phyloP scores from a whole-genome alignment of 2,329 filamentous ascomycete species.

The Cladosporium sp. region DNA sequence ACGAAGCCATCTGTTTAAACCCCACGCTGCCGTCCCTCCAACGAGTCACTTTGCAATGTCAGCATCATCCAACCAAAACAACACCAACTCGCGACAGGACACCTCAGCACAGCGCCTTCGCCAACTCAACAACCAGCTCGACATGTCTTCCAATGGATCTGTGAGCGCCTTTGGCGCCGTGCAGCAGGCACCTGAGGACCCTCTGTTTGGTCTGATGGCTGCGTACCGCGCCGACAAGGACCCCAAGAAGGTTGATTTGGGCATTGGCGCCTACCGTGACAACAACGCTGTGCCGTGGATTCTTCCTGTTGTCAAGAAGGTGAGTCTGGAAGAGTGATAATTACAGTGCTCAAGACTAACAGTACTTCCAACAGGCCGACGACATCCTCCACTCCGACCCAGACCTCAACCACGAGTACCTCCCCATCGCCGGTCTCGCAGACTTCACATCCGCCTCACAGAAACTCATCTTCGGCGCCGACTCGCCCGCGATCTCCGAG shows the following conservation, averaged over 20 bases:
- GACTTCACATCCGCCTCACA: slow-evolving; percentile 87
- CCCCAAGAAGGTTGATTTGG: slow-evolving; percentile 86
- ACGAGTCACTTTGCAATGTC: slow-evolving; percentile 20
- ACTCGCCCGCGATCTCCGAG: slow-evolving; percentile 80
- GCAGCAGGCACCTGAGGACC: slow-evolving; percentile 89
- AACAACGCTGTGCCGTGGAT: slow-evolving; percentile 97
- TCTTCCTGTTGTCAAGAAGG: slow-evolving; percentile 93
- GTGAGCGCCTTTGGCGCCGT: slow-evolving; percentile 75
- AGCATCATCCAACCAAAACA: slow-evolving; percentile 12
- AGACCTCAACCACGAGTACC: slow-evolving; percentile 95
- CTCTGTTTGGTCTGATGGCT: slow-evolving; percentile 88
- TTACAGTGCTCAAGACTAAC: background rate
- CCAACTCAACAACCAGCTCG: slow-evolving; percentile 64
- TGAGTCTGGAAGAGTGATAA: slow-evolving; percentile 42
- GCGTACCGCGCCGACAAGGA: slow-evolving; percentile 79
- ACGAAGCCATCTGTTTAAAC: slow-evolving; percentile 12
- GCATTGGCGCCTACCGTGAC: slow-evolving; percentile 93
- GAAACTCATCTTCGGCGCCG: slow-evolving; percentile 79
- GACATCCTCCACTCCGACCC: slow-evolving; percentile 86
- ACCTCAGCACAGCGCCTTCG: slow-evolving; percentile 46
- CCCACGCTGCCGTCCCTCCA: slow-evolving; percentile 9
- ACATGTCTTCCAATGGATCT: slow-evolving; percentile 62
- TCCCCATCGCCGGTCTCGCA: slow-evolving; percentile 86
- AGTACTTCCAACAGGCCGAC: slow-evolving; percentile 69
- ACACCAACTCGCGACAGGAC: slow-evolving; percentile 9